Percentiles rank a stretch among this genome's conserved stretches.
These are phyloP conservation scores for Metschnikowia henanensis DNA, from an alignment of 805 yeast genomes.

Conservation along the genomic window DNA sequence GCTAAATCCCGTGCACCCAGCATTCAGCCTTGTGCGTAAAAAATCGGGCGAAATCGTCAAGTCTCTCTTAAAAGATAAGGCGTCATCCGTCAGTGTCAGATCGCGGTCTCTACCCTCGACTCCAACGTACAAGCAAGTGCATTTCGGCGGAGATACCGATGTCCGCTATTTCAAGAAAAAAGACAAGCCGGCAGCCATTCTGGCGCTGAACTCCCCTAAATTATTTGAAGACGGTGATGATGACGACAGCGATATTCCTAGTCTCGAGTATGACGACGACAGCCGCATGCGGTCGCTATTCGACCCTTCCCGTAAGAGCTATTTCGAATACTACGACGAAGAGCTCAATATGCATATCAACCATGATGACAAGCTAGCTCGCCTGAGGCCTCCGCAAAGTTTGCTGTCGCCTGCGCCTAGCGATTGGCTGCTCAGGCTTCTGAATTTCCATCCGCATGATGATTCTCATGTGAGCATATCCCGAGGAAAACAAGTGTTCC, in stretches of 20 bases:
- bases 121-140: constrained; percentile 72
- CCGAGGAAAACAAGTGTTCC: constrained; percentile 30
- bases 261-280: constrained; percentile 4
- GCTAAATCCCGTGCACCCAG: not conserved
- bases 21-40: constrained; percentile 56
- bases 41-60: constrained; percentile 65
- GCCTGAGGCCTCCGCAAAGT: constrained; percentile 20
- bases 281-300: constrained; percentile 3
- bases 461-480: not conserved
- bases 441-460: constrained; percentile 35
- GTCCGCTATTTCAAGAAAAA: constrained; percentile 70
- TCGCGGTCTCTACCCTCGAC: constrained; percentile 43
- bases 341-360: constrained; percentile 19
- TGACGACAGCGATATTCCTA: constrained; percentile 13
- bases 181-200: constrained; percentile 77
- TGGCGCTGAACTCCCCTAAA: constrained; percentile 64
- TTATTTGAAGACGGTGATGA: constrained; percentile 21
- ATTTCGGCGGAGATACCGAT: constrained; percentile 68
- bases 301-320: constrained; percentile 6
- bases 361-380: constrained; percentile 10
- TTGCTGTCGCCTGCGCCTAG: constrained; percentile 5
- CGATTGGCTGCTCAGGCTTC: constrained; percentile 46
- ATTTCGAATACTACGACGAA: constrained; percentile 20
- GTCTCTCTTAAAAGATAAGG: constrained; percentile 61
- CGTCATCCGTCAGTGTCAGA: constrained; percentile 23